Base-by-base conservation (phyloP, 225 moss, liverwort and hornwort genomes). In the Physcomitrellopsis africana region DNA sequence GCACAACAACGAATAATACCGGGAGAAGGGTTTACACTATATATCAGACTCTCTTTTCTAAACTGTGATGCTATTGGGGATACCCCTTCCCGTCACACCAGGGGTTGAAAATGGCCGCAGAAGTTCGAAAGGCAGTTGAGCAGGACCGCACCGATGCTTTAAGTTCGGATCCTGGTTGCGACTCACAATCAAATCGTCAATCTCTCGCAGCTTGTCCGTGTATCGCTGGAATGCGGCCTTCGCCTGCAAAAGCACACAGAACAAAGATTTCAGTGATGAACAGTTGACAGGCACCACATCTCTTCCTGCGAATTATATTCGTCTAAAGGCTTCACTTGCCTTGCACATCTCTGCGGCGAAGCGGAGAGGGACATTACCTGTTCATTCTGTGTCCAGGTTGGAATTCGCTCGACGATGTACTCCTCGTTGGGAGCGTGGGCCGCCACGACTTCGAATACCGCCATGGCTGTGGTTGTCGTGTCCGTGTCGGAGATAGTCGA, bases 11-110 rank as follows among this genome's bases (percentile, higher is more conserved):
- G 24, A 1, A 1, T 1, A 24, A 1, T 1, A 24, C 24, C 24
- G 24, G 24, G 24, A 24, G 24, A 24, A 24, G 1, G 24, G 24
- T 24, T 24, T 24, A 24, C 24, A 24, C 24, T 24, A 1, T 24
- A 24, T 24, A 24, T 24, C 24, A 1, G 24, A 24, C 24, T 24
- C 24, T 24, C 24, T 24, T 24, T 3, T 8, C 73, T 86, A 86
- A 5, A 86, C 82, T 53, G 86, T 86, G 66, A 88, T 88, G 26
- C 89, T 89, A 77, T 89, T 86, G 17, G 89, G 89, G 41, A 89
- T 71, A 10, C 86, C 89, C 76, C 22, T 81, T 7, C 10, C 89
- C 2, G 89, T 89, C 64, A 89, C 81, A 17, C 89, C 89, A 22
- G 86, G 77, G 37, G 1, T 0, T 4, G 89, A 89, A 24, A 41